Evolutionary conservation across 345 rosid genomes (phyloP).

Genomic region (Sonneratia alba): DNA sequence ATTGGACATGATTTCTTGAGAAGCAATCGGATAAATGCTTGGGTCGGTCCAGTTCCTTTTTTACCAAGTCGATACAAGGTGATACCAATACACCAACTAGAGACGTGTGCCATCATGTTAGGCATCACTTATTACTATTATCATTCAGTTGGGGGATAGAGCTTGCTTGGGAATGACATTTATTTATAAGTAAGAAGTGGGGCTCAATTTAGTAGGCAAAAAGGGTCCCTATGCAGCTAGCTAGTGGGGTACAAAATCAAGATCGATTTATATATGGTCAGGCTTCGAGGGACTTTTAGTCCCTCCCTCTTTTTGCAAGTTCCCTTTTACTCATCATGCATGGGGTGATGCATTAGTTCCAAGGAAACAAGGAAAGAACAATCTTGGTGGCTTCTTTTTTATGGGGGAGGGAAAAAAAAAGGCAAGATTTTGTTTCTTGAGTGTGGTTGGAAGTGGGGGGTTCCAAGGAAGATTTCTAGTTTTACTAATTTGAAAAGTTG

Average conservation of each 20-base stretch:
- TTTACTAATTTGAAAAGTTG: neutral
- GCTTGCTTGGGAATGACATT: too few relatives aligned
- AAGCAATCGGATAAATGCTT: too few relatives aligned
- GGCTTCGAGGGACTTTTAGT: neutral
- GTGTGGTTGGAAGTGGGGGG: neutral
- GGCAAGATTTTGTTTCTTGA: too few relatives aligned
- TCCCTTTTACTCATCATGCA: neutral
- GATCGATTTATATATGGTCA: neutral
- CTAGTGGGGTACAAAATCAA: neutral
- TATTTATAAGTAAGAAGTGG: too few relatives aligned
- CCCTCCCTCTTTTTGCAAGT: neutral
- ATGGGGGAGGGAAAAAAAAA: too few relatives aligned
- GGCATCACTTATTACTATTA: too few relatives aligned
- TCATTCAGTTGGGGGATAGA: too few relatives aligned
- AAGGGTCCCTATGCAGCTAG: neutral
- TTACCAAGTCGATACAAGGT: too few relatives aligned
- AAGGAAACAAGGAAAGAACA: neutral
- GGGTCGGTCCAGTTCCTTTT: too few relatives aligned
- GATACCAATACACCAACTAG: too few relatives aligned
- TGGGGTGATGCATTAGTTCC: neutral
- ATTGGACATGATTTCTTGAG: too few relatives aligned
- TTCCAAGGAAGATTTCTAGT: neutral
- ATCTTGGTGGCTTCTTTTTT: neutral
- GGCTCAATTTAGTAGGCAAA: neutral
- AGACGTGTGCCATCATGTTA: too few relatives aligned